A percentile compares a stretch with the other conserved stretches of the same genome.
Conservation (phyloP, 2,329 filamentous ascomycete genomes). For the Huntiella bhutanensis region DNA sequence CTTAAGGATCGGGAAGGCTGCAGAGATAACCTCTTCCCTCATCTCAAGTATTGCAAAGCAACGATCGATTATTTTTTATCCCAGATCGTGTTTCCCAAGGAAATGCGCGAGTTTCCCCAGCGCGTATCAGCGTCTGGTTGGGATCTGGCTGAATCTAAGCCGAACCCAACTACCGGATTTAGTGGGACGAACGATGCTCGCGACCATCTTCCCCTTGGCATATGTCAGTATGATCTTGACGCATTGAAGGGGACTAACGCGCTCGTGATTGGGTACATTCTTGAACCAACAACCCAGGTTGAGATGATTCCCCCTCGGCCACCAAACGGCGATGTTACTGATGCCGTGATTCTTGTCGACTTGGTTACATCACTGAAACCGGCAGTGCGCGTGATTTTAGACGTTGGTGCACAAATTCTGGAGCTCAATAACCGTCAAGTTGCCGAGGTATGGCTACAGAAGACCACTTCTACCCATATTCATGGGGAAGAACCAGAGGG, state of each 20-base stretch:
- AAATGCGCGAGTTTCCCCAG: constrained; percentile 40
- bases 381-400: constrained; percentile 40
- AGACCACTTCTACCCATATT: neutral
- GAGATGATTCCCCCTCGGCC: constrained; percentile 15
- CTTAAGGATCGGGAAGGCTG: constrained; percentile 34
- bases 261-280: constrained; percentile 38
- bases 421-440: constrained; percentile 40
- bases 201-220: constrained; percentile 34
- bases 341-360: constrained; percentile 26
- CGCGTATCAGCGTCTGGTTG: constrained; percentile 50
- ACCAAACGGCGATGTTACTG: constrained; percentile 11
- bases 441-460: constrained; percentile 32
- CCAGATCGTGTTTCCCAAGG: constrained; percentile 38
- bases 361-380: constrained; percentile 22
- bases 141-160: constrained; percentile 36
- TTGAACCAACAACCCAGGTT: constrained; percentile 32
- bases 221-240: constrained; percentile 35
- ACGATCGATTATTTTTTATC: constrained; percentile 45
- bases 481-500: constrained; percentile 10
- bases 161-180: constrained; percentile 41
- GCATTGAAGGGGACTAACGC: constrained; percentile 48
- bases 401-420: constrained; percentile 52
- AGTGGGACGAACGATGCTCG: constrained; percentile 49
- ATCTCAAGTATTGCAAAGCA: constrained; percentile 30
- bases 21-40: constrained; percentile 28